phyloP scores from a whole-genome alignment of 768 basidiomycete species.

The Phylloporus arenicola region DNA sequence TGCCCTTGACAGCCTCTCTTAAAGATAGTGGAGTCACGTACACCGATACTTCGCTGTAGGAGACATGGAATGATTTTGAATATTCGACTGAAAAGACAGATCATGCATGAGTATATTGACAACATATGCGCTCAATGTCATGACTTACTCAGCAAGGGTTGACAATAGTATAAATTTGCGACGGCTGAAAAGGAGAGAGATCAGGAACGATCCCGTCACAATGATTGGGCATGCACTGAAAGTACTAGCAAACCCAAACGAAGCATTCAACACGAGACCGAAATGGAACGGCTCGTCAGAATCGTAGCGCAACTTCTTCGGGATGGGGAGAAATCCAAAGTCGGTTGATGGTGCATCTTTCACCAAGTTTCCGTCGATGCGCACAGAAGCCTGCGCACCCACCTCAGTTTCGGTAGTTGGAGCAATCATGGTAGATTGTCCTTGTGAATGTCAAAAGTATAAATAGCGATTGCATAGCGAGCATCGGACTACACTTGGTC shows the following conservation, averaged over 20 bases:
- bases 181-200: constrained; percentile 36
- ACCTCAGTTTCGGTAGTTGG: constrained; percentile 5
- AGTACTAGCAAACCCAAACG: constrained; percentile 62
- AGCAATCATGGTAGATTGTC: constrained; percentile 11
- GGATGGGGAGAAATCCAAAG: constrained; percentile 63
- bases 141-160: constrained; percentile 65
- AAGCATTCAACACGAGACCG: constrained; percentile 45
- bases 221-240: constrained; percentile 20
- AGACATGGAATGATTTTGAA: constrained; percentile 36
- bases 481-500: background rate
- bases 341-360: constrained; percentile 32
- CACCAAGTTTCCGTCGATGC: background rate
- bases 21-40: constrained; percentile 10
- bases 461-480: constrained; percentile 7
- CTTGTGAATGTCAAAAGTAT: background rate
- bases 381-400: background rate
- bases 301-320: constrained; percentile 48
- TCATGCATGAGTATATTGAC: background rate
- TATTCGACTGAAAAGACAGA: constrained; percentile 24
- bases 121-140: background rate
- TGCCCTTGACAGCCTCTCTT: background rate
- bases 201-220: background rate
- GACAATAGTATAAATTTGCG: constrained; percentile 80
- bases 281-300: constrained; percentile 48
- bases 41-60: constrained; percentile 33